Percentiles rank a stretch among this genome's conserved stretches.
phyloP scores from a whole-genome alignment of 2,329 filamentous ascomycete genomes.

The Hypomyces perniciosus region DNA sequence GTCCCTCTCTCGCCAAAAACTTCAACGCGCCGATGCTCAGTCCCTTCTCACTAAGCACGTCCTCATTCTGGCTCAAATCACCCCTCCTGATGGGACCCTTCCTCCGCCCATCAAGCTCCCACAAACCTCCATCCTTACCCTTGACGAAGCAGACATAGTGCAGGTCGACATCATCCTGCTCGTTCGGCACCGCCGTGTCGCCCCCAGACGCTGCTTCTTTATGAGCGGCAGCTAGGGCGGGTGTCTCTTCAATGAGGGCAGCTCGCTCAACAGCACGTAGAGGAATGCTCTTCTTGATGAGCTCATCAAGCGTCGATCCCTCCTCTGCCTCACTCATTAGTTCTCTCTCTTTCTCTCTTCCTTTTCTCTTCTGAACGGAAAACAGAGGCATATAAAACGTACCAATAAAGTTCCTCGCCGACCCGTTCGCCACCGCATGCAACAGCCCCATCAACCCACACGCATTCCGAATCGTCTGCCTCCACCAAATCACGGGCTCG shows the following conservation, averaged over 20 bases:
- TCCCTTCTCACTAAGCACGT: constrained; percentile 69
- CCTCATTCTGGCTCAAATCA: constrained; percentile 52
- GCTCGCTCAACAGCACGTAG: constrained; percentile 62
- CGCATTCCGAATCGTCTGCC: constrained; percentile 88
- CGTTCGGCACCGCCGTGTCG: constrained; percentile 71
- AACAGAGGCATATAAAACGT: constrained; percentile 18
- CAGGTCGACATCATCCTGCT: constrained; percentile 77
- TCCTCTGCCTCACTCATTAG: constrained; percentile 28
- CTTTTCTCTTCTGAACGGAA: not conserved
- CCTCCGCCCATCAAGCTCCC: constrained; percentile 55
- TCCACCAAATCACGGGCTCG: constrained; percentile 88
- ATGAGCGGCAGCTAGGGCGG: constrained; percentile 72
- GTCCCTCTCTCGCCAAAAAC: constrained; percentile 51
- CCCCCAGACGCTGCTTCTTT: constrained; percentile 68
- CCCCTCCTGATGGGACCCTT: constrained; percentile 55
- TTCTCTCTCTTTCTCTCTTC: not conserved
- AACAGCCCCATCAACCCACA: constrained; percentile 86
- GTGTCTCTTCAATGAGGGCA: constrained; percentile 68
- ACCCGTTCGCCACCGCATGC: constrained; percentile 76
- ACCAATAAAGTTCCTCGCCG: constrained; percentile 57
- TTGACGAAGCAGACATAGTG: constrained; percentile 97
- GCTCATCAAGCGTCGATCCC: constrained; percentile 52
- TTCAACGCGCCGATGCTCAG: constrained; percentile 60
- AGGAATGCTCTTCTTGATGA: constrained; percentile 66
- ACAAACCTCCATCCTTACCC: constrained; percentile 54